Conservation (phyloP, 768 basidiomycete species). For the Tulasnella sp. region DNA sequence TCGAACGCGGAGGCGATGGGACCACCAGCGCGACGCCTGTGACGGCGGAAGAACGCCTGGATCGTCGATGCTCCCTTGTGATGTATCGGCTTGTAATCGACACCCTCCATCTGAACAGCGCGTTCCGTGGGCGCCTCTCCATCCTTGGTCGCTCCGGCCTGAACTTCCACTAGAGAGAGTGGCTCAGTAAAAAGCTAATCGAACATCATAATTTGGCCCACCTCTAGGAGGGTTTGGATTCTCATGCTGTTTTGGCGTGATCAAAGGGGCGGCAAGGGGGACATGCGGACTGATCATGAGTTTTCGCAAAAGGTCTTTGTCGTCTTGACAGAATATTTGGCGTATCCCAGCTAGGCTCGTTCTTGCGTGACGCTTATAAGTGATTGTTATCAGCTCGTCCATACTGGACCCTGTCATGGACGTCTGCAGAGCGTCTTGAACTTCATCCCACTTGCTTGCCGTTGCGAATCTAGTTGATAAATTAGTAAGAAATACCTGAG, state of each 20-base stretch:
- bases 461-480: background rate
- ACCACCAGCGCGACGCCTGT: background rate
- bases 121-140: background rate
- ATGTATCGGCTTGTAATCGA: background rate
- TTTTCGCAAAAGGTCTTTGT: background rate
- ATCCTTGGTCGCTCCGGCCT: background rate
- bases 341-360: background rate
- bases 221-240: background rate
- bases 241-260: background rate
- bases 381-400: background rate
- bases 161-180: background rate
- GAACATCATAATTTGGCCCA: background rate
- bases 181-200: background rate
- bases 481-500: background rate
- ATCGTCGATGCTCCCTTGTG: background rate
- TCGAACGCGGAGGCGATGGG: background rate
- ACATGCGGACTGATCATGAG: background rate
- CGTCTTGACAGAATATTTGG: background rate
- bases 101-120: background rate
- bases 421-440: background rate
- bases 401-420: background rate
- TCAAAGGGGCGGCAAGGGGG: background rate
- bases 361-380: background rate
- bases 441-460: background rate
- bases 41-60: conserved; percentile 15